Evolutionary conservation across 805 yeast species (phyloP).

Genomic region (Priceomyces carsonii): DNA sequence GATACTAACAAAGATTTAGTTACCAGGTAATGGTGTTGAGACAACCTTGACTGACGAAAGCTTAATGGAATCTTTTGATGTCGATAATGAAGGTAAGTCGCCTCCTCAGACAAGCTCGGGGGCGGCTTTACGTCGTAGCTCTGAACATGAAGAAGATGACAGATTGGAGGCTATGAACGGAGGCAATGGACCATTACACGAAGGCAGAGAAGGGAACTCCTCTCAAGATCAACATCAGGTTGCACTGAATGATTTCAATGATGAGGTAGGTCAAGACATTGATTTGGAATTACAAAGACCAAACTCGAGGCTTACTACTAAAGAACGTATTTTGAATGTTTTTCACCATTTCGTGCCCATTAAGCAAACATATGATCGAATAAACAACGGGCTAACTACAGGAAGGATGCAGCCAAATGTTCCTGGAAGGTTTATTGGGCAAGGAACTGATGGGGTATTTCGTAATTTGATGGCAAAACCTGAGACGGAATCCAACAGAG

Average conservation of each 20-base stretch:
- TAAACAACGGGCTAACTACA: slow-evolving; percentile 40
- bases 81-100: background rate
- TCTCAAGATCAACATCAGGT: slow-evolving; percentile 1
- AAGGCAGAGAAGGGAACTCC: slow-evolving; percentile 19
- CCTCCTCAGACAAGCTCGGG: background rate
- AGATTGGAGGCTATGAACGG: slow-evolving; percentile 6
- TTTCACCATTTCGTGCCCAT: slow-evolving; percentile 37
- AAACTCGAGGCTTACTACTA: slow-evolving; percentile 22
- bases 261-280: slow-evolving; percentile 1
- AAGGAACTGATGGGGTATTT: slow-evolving; percentile 84
- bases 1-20: too few relatives aligned
- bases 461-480: slow-evolving; percentile 92
- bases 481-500: slow-evolving; percentile 42
- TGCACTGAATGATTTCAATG: too few relatives aligned
- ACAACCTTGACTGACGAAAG: background rate
- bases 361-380: slow-evolving; percentile 43
- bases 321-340: slow-evolving; percentile 31
- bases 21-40: too few relatives aligned
- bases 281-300: slow-evolving; percentile 34
- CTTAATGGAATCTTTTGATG: slow-evolving; percentile 1
- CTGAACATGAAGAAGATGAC: slow-evolving; percentile 6
- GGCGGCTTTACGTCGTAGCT: background rate
- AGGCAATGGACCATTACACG: slow-evolving; percentile 1
- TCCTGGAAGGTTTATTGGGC: slow-evolving; percentile 48
- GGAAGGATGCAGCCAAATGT: slow-evolving; percentile 44